These are phyloP conservation scores for Corniculantispora saksenae DNA, from an alignment of 2,329 filamentous ascomycete species.

Conservation along the genomic window DNA sequence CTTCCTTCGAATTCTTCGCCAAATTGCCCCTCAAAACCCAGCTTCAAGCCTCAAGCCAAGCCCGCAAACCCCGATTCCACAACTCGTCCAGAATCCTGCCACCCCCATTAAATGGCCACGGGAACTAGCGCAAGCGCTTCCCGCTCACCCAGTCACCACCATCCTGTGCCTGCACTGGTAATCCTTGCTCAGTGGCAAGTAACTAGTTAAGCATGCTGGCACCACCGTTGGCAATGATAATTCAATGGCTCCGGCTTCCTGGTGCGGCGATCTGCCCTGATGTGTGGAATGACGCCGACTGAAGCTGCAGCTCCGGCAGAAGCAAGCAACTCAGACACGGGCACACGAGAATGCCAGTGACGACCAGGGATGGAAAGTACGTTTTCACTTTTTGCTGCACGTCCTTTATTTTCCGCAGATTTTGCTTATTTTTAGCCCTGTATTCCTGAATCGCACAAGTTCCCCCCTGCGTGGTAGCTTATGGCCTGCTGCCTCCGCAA, in stretches of 20 bases:
- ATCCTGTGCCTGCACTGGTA: not conserved
- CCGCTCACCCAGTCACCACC: slow-evolving; percentile 4
- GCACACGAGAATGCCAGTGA: not conserved
- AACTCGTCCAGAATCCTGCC: not conserved
- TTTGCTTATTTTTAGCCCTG: not conserved
- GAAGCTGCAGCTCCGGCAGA: not conserved
- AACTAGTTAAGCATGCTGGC: not conserved
- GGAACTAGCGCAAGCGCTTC: slow-evolving; percentile 18
- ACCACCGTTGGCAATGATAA: not conserved
- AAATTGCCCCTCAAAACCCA: not conserved
- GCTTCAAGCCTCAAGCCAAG: not conserved
- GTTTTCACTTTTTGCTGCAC: not conserved
- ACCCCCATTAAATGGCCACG: slow-evolving; percentile 3
- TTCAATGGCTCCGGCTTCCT: not conserved
- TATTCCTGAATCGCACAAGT: not conserved
- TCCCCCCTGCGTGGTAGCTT: not conserved
- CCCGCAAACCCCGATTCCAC: not conserved
- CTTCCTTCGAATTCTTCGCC: not conserved
- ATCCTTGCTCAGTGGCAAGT: not conserved
- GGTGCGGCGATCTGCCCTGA: not conserved
- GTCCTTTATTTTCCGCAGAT: not conserved
- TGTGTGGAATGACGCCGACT: not conserved
- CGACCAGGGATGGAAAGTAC: not conserved
- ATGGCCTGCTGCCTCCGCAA: not conserved
- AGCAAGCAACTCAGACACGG: slow-evolving; percentile 8